Base-by-base conservation (phyloP, 2,329 filamentous ascomycete genomes). In the Pseudophaeomoniella oleicola region DNA sequence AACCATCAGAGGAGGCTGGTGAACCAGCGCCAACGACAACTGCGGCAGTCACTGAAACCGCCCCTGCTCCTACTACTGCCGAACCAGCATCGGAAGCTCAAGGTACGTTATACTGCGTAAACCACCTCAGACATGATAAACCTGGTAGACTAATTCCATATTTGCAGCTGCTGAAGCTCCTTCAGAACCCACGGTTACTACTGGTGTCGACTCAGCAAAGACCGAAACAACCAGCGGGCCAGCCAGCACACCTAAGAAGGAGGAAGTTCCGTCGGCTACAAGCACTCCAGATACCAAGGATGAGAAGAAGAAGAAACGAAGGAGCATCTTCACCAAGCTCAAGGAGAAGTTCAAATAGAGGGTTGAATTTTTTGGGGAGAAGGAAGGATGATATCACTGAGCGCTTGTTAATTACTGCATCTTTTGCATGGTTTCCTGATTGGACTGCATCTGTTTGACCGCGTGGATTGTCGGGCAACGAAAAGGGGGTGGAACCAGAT, bases 281-380 rank as follows among this genome's bases (percentile, higher is more conserved):
- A 44, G 19, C 37, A 43, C 39, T 29, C 27, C 43, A 4, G 33
- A 44, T 19, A 57, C 59, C 37, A 58, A 62, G 12, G 66, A 73
- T 36, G 75, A 72, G 61, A 81, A 79, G 66, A 78, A 77, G 66
- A 77, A 75, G 64, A 65, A 72, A 56, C 67, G 76, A 37, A 48
- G 78, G 40, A 80, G 75, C 56, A 69, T 81, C 48, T 72, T 81
- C 51, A 55, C 55, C 19, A 64, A 60, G 49, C 44, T 73, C 38
- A 71, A 71, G 59, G 67, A 67, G 44, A 72, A 69, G 54, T 56
- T 72, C 39, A 60, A 60, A 48, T 62, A 49, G 39, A 22, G 9
- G 39, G 16, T 5, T 31, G 6, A 11, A 14, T n/a, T n/a, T n/a
- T n/a, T n/a, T n/a, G n/a, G n/a, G n/a, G n/a, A n/a, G n/a, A n/a